Conservation (phyloP, 1,284 basidiomycete species). For the Malassezia vespertilionis region DNA sequence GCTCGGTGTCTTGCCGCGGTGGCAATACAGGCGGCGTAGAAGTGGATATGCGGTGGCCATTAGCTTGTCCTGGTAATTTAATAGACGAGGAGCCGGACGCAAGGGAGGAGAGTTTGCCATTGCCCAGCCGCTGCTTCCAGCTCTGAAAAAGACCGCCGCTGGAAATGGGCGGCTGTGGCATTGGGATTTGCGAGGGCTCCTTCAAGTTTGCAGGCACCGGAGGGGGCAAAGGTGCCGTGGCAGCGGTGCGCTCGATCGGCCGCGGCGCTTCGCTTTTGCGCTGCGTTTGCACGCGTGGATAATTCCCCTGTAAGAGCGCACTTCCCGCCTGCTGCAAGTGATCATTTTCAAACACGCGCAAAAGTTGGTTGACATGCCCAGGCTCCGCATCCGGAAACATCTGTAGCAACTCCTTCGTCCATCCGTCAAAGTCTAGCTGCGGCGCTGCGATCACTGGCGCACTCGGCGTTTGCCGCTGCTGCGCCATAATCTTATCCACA, state of each 20-base stretch:
- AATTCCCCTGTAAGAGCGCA: slow-evolving; percentile 30
- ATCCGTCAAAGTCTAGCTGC: slow-evolving; percentile 13
- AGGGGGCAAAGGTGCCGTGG: neutral
- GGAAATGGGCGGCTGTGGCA: neutral
- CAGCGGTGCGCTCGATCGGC: neutral
- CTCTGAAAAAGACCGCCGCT: slow-evolving; percentile 23
- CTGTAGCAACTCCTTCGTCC: slow-evolving; percentile 22
- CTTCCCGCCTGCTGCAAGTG: slow-evolving; percentile 42
- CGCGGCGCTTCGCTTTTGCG: neutral
- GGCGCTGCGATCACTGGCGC: slow-evolving; percentile 27
- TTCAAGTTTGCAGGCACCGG: neutral
- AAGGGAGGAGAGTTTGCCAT: slow-evolving; percentile 25
- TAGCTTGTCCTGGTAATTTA: slow-evolving; percentile 12
- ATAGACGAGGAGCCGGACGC: slow-evolving; percentile 37
- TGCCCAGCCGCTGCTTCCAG: slow-evolving; percentile 21
- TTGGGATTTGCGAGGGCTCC: neutral
- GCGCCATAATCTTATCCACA: slow-evolving; percentile 82
- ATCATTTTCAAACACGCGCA: slow-evolving; percentile 31
- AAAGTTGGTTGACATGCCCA: slow-evolving; percentile 28
- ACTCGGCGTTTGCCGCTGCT: slow-evolving; percentile 57
- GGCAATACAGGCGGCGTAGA: neutral
- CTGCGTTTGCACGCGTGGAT: slow-evolving; percentile 26
- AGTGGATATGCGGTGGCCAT: no score
- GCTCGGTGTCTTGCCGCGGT: neutral
- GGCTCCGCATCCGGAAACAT: slow-evolving; percentile 47